Conservation (phyloP, 2,329 filamentous ascomycete species). For the Thielaviopsis punctulata region DNA sequence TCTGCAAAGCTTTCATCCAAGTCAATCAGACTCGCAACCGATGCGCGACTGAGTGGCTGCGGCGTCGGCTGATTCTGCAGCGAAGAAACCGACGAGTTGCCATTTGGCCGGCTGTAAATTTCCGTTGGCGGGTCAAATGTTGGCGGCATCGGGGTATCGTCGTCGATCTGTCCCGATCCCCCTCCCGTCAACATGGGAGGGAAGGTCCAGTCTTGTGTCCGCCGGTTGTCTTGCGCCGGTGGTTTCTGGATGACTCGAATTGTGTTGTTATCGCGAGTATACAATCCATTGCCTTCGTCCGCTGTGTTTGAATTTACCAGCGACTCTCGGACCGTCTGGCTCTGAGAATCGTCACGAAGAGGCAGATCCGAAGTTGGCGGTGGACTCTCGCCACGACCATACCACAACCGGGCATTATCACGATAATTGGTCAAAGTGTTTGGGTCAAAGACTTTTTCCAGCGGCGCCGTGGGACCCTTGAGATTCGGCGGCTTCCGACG, state of each 20-base stretch:
- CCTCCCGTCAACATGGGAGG: conserved; percentile 4
- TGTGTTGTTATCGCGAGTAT: conserved; percentile 3
- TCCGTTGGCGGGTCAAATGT: conserved; percentile 1
- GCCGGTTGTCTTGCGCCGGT: conserved; percentile 16
- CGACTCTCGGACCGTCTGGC: conserved; percentile 24
- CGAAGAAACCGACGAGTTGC: conserved; percentile 1
- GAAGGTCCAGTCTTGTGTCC: conserved; percentile 36
- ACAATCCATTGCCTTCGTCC: conserved; percentile 16
- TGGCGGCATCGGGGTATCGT: conserved; percentile 2
- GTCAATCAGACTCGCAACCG: conserved; percentile 21
- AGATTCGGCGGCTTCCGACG: conserved; percentile 27
- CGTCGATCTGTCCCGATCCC: conserved; percentile 7
- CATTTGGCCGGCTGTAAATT: conserved; percentile 10
- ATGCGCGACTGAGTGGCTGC: conserved; percentile 18
- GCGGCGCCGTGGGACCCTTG: conserved; percentile 23
- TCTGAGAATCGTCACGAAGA: conserved; percentile 23
- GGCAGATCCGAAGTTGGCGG: conserved; percentile 26
- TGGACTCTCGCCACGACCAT: conserved; percentile 19
- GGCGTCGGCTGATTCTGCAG: neutral
- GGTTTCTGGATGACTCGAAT: conserved; percentile 7
- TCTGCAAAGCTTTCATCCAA: conserved; percentile 18
- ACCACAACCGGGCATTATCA: conserved; percentile 27
- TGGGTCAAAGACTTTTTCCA: conserved; percentile 31
- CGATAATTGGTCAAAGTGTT: conserved; percentile 30
- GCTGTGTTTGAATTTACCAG: conserved; percentile 30